Evolutionary conservation across 768 basidiomycete genomes (phyloP), one percentile per base, ranked within the genome.

Genomic region (Leccinellum luteum): DNA sequence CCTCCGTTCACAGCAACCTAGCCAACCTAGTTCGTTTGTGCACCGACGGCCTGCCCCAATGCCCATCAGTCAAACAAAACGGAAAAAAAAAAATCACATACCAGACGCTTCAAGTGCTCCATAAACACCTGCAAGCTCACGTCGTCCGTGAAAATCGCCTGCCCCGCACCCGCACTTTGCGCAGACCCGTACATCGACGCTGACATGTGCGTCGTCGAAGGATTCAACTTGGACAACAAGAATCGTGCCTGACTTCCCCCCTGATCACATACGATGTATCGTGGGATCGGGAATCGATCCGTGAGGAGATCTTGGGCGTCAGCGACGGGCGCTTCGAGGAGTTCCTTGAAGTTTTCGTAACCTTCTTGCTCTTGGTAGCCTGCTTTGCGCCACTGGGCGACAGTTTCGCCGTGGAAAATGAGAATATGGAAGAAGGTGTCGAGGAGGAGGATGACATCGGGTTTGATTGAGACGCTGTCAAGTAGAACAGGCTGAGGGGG

Each of bases 361-460:
- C 94, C 95, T 71, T 98, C 95, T 75, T 98, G 96, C 1, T 99
- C 95, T 68, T 98, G 97, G 68, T 98, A 99, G 0, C 94, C 95
- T 12, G 92, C 91, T 74, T 98, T 98, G 51, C 96, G 85, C 97
- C 97, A 99, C 71, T 94, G 90, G 0, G 97, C 95, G 49, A 99
- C 83, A 21, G 93, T 92, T 73, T 96, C 93, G 21, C 97, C 97
- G 70, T 99, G 97, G 89, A 97, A 98, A 73, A 99, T 98, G 66
- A 98, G 88, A 64, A 98, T 97, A 71, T 99, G 96, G 93, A 99
- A 98, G 84, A 96, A 99, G 3, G 96, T 98, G 69, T 99, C 97
- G 54, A 99, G 87, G 10, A 99, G 84, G 30, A 99, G 86, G 68
- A 99, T 87, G 60, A 95, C 93, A 67, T 98, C 97, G 45, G 91